A percentile compares a stretch with the other conserved stretches of the same genome.
These are phyloP conservation scores for Sutorius eximius DNA, from an alignment of 1,284 basidiomycete species.

Conservation along the genomic window DNA sequence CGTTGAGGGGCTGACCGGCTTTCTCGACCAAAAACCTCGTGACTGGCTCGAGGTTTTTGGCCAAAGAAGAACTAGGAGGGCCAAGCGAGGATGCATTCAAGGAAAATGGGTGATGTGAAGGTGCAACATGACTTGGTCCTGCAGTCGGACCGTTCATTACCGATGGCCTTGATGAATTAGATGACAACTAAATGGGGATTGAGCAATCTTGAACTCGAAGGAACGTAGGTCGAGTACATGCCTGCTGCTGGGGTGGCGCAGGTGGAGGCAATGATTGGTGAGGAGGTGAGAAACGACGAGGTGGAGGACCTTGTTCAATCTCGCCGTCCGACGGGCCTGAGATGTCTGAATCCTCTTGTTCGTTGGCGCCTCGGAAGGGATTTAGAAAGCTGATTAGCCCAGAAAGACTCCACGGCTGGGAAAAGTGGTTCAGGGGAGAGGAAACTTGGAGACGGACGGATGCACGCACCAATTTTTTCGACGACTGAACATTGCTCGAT, in stretches of 20 bases:
- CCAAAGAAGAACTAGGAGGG: slow-evolving; percentile 30
- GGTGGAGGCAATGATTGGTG: slow-evolving; percentile 18
- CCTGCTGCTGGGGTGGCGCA: slow-evolving; percentile 25
- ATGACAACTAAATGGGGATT: slow-evolving; percentile 27
- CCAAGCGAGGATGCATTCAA: slow-evolving; percentile 12
- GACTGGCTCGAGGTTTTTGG: slow-evolving; percentile 46
- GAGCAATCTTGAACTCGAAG: slow-evolving; percentile 27
- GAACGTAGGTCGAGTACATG: slow-evolving; percentile 26
- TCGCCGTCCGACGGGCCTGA: slow-evolving; percentile 26
- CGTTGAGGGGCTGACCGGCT: slow-evolving; percentile 46
- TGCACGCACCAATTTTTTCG: slow-evolving; percentile 48
- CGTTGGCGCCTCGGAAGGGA: slow-evolving; percentile 38
- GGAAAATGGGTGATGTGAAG: slow-evolving; percentile 22
- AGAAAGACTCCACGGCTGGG: slow-evolving; percentile 53
- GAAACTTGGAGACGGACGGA: neutral
- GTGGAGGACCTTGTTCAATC: slow-evolving; percentile 27
- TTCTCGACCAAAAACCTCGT: slow-evolving; percentile 45
- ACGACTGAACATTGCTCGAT: slow-evolving; percentile 9
- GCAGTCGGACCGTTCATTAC: slow-evolving; percentile 15
- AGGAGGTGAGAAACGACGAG: slow-evolving; percentile 25
- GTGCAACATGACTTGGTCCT: slow-evolving; percentile 14
- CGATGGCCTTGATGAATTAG: slow-evolving; percentile 16
- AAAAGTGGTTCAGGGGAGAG: neutral
- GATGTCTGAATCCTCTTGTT: slow-evolving; percentile 24
- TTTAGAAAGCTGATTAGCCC: slow-evolving; percentile 48